phyloP scores from a whole-genome alignment of 129 eudicot genomes.

The Chrysanthemum seticuspe region DNA sequence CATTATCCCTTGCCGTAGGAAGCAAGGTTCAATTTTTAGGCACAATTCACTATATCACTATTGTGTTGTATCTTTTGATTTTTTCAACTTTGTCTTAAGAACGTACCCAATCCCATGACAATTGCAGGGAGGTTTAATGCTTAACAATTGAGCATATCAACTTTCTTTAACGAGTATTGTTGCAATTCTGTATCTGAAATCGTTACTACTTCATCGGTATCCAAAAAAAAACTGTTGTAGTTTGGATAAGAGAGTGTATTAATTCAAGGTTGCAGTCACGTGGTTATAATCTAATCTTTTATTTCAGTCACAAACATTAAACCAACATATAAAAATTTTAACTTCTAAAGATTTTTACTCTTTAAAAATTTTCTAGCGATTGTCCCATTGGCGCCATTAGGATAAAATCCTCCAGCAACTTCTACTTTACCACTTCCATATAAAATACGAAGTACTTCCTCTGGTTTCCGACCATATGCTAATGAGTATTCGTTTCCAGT shows the following conservation, averaged over 20 bases:
- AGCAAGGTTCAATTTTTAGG: conserved; percentile 9
- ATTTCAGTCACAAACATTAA: too few relatives aligned
- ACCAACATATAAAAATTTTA: too few relatives aligned
- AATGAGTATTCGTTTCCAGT: conserved; percentile 48
- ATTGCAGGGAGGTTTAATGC: conserved; percentile 16
- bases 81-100: not conserved
- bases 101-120: not conserved
- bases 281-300: too few relatives aligned
- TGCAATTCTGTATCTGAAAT: too few relatives aligned
- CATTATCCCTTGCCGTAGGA: not conserved
- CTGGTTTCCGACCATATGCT: conserved; percentile 20
- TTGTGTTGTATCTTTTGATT: not conserved
- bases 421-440: conserved; percentile 14
- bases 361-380: conserved; percentile 25
- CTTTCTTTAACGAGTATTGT: too few relatives aligned
- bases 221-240: too few relatives aligned
- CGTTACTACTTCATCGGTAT: too few relatives aligned
- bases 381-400: conserved; percentile 2
- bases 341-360: not conserved
- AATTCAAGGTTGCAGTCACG: too few relatives aligned
- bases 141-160: not conserved
- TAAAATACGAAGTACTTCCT: conserved; percentile 16
- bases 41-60: conserved; percentile 16
- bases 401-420: conserved; percentile 23
- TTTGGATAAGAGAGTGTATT: too few relatives aligned